Evolutionary conservation across 1,284 basidiomycete species (phyloP).

Genomic region (Earliella scabrosa): DNA sequence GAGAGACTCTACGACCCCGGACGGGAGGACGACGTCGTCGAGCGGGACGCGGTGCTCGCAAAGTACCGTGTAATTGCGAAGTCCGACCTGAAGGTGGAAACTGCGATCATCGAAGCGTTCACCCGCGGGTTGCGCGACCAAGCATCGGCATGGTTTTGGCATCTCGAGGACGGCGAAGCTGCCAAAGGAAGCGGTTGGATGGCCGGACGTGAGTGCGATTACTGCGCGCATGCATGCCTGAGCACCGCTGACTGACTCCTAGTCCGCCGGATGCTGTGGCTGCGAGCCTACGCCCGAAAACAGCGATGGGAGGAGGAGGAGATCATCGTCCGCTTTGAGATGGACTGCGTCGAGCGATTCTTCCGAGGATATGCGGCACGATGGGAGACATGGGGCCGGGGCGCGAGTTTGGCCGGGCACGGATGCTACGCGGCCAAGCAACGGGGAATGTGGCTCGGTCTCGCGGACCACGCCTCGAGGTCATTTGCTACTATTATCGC

Average conservation of each 20-base stretch:
- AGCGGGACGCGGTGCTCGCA: not conserved
- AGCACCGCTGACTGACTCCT: not conserved
- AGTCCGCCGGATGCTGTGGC: too few relatives aligned
- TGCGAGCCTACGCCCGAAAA: too few relatives aligned
- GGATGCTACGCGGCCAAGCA: too few relatives aligned
- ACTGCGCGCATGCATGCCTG: too few relatives aligned
- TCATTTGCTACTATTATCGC: too few relatives aligned
- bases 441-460: too few relatives aligned
- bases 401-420: too few relatives aligned
- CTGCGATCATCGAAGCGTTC: not conserved
- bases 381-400: too few relatives aligned
- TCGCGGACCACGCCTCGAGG: too few relatives aligned
- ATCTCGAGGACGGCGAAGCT: not conserved
- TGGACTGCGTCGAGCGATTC: too few relatives aligned
- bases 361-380: too few relatives aligned
- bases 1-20: too few relatives aligned
- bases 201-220: not conserved
- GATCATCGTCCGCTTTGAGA: not conserved
- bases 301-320: not conserved
- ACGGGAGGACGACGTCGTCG: not conserved
- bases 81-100: not conserved
- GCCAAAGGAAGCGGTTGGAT: not conserved
- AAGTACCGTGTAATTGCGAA: not conserved
- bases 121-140: not conserved
- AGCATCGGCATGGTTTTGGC: constrained; percentile 3